Conservation (phyloP, 345 rosid species). For the Luvunga scandens region DNA sequence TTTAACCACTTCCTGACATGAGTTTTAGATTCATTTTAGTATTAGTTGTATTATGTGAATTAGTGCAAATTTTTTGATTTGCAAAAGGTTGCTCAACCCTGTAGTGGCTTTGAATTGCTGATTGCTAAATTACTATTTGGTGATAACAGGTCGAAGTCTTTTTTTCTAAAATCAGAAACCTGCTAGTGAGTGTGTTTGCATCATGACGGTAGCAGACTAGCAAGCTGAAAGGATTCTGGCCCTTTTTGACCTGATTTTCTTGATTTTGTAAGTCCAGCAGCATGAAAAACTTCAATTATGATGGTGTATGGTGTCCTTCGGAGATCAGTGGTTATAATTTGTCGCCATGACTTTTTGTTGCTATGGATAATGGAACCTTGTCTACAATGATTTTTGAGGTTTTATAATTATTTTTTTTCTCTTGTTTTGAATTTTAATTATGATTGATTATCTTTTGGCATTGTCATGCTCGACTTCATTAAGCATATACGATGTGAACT, state of each 20-base stretch:
- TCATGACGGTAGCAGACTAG: background rate
- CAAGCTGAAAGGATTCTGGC: background rate
- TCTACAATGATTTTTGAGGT: background rate
- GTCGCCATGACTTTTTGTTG: background rate
- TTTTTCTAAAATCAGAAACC: background rate
- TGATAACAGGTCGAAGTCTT: conserved; percentile 1
- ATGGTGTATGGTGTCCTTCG: background rate
- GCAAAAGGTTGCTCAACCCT: background rate
- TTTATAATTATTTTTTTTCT: background rate
- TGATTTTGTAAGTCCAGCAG: background rate
- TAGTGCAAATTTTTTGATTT: background rate
- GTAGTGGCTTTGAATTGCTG: background rate
- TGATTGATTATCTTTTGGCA: background rate
- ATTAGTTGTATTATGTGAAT: background rate
- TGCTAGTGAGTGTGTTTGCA: background rate
- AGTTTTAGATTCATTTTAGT: background rate
- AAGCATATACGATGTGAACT: background rate
- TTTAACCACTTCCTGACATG: too few relatives aligned
- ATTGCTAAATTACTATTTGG: background rate
- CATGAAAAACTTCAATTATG: background rate
- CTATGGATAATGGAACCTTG: background rate
- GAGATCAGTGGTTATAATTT: background rate
- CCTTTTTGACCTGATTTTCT: background rate
- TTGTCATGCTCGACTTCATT: background rate
- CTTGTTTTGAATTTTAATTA: background rate